Evolutionary conservation across 1,284 basidiomycete species (phyloP), one percentile per base, ranked within the genome.

Genomic region (Ustilago esculenta): DNA sequence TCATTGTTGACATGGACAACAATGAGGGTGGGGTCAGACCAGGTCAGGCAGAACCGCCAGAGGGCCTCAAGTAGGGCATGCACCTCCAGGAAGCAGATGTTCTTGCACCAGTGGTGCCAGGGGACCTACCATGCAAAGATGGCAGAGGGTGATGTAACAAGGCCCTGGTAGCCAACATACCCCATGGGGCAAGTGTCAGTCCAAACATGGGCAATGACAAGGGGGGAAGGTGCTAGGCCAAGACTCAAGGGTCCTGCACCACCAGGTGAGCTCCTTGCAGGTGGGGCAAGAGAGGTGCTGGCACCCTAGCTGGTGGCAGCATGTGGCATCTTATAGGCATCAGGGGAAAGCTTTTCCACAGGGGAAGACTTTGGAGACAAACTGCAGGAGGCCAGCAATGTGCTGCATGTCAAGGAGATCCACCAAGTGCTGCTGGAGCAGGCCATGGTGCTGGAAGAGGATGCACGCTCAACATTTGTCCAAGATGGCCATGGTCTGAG

Each of bases 81-180:
- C 17, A 35, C 46, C 23, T 48, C 46, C 11, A 48, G 25, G 35
- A 48, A 48, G 12, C 35, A 21, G n/a, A 48, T 48, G 25, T 48
- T 15, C 35, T 48, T 48, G 5, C 3, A 1, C 3, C 25, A 18
- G 18, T 48, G 46, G 25, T 35, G 35, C 2, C 46, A 10, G 8
- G 25, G 12, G 2, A 48, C 18, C 11, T 48, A 34, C 4, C 14
- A 2, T n/a, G 35, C 18, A 18, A 39, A 39, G 15, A 32, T 27
- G 1, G 35, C n/a, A 14, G 6, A 6, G 5, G 35, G 35, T 7
- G 7, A 10, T n/a, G 11, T 7, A 11, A 20, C 17, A 7, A 18
- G n/a, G 6, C 35, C 35, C 5, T 5, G 8, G 20, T 37, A 17
- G 35, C 35, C 35, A 20, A n/a, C 12, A 37, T 20, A 20, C 18